Conservation (phyloP, 805 yeast genomes). For the Kuraishia piskuri region DNA sequence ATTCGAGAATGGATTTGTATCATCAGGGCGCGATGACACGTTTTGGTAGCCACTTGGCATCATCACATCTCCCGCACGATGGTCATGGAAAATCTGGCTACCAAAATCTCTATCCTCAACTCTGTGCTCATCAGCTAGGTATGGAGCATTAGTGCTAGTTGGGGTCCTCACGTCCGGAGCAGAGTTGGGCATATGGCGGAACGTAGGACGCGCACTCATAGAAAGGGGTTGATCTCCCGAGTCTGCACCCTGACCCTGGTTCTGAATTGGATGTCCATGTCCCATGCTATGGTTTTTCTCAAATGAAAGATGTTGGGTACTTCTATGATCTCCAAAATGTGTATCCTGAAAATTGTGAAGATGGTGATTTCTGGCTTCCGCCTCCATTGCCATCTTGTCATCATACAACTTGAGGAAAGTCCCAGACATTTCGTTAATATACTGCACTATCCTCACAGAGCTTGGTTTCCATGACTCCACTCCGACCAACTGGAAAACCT, state of each 20-base stretch:
- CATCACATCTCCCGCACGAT: background rate
- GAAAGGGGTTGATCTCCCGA: background rate
- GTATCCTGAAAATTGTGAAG: background rate
- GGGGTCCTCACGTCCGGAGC: background rate
- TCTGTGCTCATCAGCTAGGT: background rate
- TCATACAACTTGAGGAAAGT: slow-evolving; percentile 16
- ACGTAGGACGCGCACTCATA: background rate
- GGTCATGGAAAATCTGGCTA: background rate
- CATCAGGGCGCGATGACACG: background rate
- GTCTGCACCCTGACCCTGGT: background rate
- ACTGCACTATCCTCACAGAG: slow-evolving; percentile 20
- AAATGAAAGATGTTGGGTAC: background rate
- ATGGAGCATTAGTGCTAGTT: background rate
- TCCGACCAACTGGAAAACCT: slow-evolving; percentile 19
- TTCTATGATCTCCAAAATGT: background rate
- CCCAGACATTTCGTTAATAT: slow-evolving; percentile 23
- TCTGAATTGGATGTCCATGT: background rate
- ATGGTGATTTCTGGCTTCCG: background rate
- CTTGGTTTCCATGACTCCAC: slow-evolving; percentile 19
- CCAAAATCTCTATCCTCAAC: background rate
- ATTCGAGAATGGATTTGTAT: background rate
- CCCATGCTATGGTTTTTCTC: background rate
- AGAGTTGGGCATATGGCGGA: background rate
- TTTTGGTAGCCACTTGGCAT: background rate
- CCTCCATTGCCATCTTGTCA: slow-evolving; percentile 5